These are phyloP conservation scores for Miscanthus lutarioriparius DNA, from an alignment of 176 grass and related monocot species.

Conservation along the genomic window DNA sequence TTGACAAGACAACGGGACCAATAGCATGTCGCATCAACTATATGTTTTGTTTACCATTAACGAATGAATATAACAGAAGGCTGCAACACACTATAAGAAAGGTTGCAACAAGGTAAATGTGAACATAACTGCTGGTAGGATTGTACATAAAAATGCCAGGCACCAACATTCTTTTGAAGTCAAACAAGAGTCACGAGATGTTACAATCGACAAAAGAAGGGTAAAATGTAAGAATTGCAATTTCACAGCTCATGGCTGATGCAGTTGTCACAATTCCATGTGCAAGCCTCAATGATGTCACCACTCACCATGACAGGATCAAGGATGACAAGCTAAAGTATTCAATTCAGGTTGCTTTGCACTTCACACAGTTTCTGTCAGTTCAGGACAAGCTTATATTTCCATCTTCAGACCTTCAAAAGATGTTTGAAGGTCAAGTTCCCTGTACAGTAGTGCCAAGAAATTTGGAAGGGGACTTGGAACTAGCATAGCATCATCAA, in stretches of 20 bases:
- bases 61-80: not conserved
- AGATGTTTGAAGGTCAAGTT: conserved; percentile 27
- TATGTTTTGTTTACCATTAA: not conserved
- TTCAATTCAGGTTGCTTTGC: conserved; percentile 21
- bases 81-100: conserved; percentile 13
- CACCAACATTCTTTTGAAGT: conserved; percentile 34
- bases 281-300: conserved; percentile 20
- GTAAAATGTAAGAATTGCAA: conserved; percentile 41
- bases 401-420: conserved; percentile 25
- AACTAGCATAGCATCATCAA: conserved; percentile 34
- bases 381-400: conserved; percentile 29
- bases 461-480: conserved; percentile 7
- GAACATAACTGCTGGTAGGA: conserved; percentile 44
- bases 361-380: conserved; percentile 32
- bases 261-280: conserved; percentile 27
- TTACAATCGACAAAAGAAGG: conserved; percentile 39
- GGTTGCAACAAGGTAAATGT: conserved; percentile 2
- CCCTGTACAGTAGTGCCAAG: conserved; percentile 7
- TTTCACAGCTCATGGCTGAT: conserved; percentile 32
- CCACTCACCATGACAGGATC: conserved; percentile 35
- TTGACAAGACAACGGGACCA: not conserved
- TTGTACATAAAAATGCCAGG: conserved; percentile 45
- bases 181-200: conserved; percentile 34
- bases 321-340: conserved; percentile 18
- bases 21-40: not conserved